Percentiles rank a stretch among this genome's conserved stretches.
Evolutionary conservation across 2,329 filamentous ascomycete genomes (phyloP).

Genomic region (Penicillium thymicola): DNA sequence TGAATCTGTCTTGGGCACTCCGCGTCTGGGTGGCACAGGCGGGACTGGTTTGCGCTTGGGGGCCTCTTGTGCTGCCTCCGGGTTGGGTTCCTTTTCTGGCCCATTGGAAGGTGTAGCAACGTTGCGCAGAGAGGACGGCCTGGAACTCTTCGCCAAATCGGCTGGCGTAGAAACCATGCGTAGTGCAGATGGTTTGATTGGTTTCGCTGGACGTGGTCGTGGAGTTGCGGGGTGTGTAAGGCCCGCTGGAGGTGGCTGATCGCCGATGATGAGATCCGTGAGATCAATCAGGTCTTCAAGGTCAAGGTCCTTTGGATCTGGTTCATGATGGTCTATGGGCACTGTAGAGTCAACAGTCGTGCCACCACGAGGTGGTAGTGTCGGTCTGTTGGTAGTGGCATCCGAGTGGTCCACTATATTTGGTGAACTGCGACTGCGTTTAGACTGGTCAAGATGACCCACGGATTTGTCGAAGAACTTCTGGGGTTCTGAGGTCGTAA

Average conservation of each 20-base stretch:
- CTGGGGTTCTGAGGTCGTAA: slow-evolving; percentile 72
- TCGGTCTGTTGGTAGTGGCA: slow-evolving; percentile 32
- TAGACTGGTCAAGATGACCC: slow-evolving; percentile 31
- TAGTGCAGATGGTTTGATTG: slow-evolving; percentile 44
- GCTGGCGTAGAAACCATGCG: slow-evolving; percentile 32
- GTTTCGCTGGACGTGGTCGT: slow-evolving; percentile 40
- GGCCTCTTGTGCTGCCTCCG: slow-evolving; percentile 16
- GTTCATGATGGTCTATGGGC: slow-evolving; percentile 3
- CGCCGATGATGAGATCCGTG: slow-evolving; percentile 29
- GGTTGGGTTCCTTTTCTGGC: neutral
- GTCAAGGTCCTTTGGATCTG: slow-evolving; percentile 25
- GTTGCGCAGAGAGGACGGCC: slow-evolving; percentile 1
- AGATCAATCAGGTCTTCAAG: slow-evolving; percentile 42
- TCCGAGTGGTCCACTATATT: slow-evolving; percentile 29
- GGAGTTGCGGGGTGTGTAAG: slow-evolving; percentile 16
- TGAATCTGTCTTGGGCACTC: slow-evolving; percentile 18
- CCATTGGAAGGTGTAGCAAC: neutral
- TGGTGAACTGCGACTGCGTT: slow-evolving; percentile 26
- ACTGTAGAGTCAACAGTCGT: slow-evolving; percentile 23
- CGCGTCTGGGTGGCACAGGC: slow-evolving; percentile 38
- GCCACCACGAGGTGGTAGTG: slow-evolving; percentile 37
- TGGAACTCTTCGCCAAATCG: slow-evolving; percentile 11
- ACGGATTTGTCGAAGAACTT: slow-evolving; percentile 74
- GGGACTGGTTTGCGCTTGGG: slow-evolving; percentile 36
- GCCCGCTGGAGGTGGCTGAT: slow-evolving; percentile 12